Percentiles rank a stretch among this genome's conserved stretches.
Evolutionary conservation across 2,329 filamentous ascomycete species (phyloP).

Genomic region (Calonectria pteridis): DNA sequence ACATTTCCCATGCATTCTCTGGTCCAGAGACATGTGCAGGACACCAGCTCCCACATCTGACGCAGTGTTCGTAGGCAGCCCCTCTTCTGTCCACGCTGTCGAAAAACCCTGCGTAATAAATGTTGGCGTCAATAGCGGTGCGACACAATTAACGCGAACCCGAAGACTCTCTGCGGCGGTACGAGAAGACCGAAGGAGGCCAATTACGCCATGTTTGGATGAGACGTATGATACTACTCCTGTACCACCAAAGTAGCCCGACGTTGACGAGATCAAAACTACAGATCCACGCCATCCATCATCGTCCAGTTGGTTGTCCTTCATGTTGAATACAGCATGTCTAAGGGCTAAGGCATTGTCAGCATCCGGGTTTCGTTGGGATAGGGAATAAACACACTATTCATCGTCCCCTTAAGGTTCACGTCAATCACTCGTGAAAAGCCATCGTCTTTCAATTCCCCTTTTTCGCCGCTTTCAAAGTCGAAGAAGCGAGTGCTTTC

Average conservation of each 20-base stretch:
- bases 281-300: constrained; percentile 30
- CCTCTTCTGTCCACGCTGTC: constrained; percentile 20
- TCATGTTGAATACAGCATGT: constrained; percentile 25
- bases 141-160: constrained; percentile 31
- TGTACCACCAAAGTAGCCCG: constrained; percentile 36
- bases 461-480: constrained; percentile 12
- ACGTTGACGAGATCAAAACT: constrained; percentile 30
- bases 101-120: constrained; percentile 19
- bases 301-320: constrained; percentile 11
- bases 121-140: constrained; percentile 34
- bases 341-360: constrained; percentile 4
- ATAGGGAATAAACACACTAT: constrained; percentile 19
- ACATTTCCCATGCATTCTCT: constrained; percentile 19
- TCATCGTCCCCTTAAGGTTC: constrained; percentile 36
- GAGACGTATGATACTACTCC: constrained; percentile 32
- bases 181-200: constrained; percentile 29
- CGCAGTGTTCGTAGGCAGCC: constrained; percentile 17
- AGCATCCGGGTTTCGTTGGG: not conserved
- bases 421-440: constrained; percentile 29
- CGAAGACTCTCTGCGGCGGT: not conserved
- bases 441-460: constrained; percentile 16
- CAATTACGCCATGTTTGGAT: constrained; percentile 36
- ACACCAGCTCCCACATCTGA: constrained; percentile 16
- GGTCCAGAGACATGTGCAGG: constrained; percentile 23
- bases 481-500: constrained; percentile 21